Evolutionary conservation across 257 asterid genomes (phyloP).

Genomic region (Gentiana dahurica): DNA sequence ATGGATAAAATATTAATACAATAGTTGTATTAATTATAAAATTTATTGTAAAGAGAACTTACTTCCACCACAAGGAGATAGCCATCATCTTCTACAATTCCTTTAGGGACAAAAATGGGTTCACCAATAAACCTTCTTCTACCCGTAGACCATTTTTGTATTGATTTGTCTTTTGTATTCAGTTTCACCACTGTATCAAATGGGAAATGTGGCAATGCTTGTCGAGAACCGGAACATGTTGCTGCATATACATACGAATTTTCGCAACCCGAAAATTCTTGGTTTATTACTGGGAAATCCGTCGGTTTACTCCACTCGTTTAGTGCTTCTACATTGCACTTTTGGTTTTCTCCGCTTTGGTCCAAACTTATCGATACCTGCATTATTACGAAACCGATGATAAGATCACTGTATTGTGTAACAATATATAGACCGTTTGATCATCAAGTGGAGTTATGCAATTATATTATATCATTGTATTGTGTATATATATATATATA

Average conservation of each 20-base stretch:
- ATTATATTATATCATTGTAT: not conserved
- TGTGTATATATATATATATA: not conserved
- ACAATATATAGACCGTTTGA: not conserved
- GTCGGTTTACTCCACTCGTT: slow-evolving; percentile 60
- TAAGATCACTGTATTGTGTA: not conserved
- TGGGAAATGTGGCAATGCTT: slow-evolving; percentile 76
- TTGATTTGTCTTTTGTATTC: slow-evolving; percentile 33
- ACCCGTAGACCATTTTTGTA: slow-evolving; percentile 58
- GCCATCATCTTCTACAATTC: slow-evolving; percentile 46
- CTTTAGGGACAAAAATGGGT: slow-evolving; percentile 59
- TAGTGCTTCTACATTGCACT: slow-evolving; percentile 39
- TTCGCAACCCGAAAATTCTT: slow-evolving; percentile 43
- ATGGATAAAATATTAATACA: too few relatives aligned
- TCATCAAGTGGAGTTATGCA: not conserved
- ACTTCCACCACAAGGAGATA: slow-evolving; percentile 90
- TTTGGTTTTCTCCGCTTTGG: slow-evolving; percentile 33
- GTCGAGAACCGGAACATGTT: slow-evolving; percentile 77
- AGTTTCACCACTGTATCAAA: slow-evolving; percentile 83
- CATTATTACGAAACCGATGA: slow-evolving; percentile 3
- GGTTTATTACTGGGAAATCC: slow-evolving; percentile 87
- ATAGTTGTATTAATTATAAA: too few relatives aligned
- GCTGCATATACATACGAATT: slow-evolving; percentile 63
- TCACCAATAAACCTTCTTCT: slow-evolving; percentile 82
- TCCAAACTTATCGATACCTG: slow-evolving; percentile 64
- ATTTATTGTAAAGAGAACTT: slow-evolving; percentile 6